phyloP scores from a whole-genome alignment of 148 eudicot genomes.

The Rhododendron molle region DNA sequence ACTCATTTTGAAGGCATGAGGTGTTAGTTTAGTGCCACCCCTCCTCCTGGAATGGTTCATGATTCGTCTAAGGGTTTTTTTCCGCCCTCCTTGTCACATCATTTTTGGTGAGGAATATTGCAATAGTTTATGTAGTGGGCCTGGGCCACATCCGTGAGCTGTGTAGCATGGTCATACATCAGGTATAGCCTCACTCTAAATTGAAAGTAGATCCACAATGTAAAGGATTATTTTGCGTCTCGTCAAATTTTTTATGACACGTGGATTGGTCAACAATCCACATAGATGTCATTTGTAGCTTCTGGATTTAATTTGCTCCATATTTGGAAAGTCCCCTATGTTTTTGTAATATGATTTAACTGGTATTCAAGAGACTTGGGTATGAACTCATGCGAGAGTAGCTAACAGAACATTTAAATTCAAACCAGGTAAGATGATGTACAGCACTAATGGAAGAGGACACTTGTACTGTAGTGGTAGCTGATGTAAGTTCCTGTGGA shows the following conservation, averaged over 20 bases:
- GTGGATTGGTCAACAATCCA: neutral
- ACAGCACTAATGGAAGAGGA: neutral
- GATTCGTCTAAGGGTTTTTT: neutral
- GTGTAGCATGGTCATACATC: neutral
- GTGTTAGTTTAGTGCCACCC: neutral
- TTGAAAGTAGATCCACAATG: neutral
- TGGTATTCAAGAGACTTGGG: neutral
- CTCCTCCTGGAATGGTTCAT: neutral
- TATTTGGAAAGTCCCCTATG: neutral
- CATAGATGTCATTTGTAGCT: neutral
- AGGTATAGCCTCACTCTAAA: neutral
- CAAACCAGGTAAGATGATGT: neutral
- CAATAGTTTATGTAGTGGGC: neutral
- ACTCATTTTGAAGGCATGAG: neutral
- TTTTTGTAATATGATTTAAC: neutral
- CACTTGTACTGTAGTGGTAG: neutral
- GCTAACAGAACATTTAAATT: neutral
- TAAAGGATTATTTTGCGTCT: neutral
- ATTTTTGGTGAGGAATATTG: neutral
- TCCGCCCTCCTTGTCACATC: neutral
- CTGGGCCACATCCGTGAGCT: neutral
- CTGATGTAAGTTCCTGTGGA: neutral
- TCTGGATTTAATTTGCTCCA: neutral
- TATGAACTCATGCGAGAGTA: neutral
- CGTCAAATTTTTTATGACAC: neutral